Evolutionary conservation across 1,284 basidiomycete genomes (phyloP), one percentile per base, ranked within the genome.

Genomic region (Malassezia sympodialis): DNA sequence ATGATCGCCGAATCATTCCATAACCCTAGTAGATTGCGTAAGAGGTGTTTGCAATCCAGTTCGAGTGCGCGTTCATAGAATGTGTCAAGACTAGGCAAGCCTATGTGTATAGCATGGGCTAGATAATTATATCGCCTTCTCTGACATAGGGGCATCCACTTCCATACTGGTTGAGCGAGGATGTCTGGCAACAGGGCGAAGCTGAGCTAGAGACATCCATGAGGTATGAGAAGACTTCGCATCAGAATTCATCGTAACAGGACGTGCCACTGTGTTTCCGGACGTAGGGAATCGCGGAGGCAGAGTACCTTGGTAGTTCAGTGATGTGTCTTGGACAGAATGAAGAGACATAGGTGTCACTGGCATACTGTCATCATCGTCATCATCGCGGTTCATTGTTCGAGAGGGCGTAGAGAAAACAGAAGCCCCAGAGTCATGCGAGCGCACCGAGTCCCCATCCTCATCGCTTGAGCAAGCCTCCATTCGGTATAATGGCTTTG

Each of bases 301-400:
- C 15, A 49, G 23, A 3, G 27, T 28, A 8, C 27, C 27, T 27
- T 28, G 41, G 19, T 43, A 27, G 24, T 17, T 28, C 8, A 43
- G 19, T 15, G 48, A 41, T 8, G 39, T 34, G 49, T 70, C 71
- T 51, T 66, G 66, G n/a, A 66, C 49, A 21, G 67, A 67, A 55
- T 69, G 65, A 30, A 73, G 60, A 26, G 69, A 70, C 19, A 72
- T 53, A 19, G 72, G 72, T 7, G 72, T 74, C 37, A 74, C 65
- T 5, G 72, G 72, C 63, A 74, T 66, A 32, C 71, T 69, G 49
- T 66, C 63, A 31, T 72, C 69, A 24, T 49, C 46, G 34, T 71
- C 68, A 31, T 71, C 69, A 43, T 72, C 69, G 19, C 67, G 65
- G 41, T 61, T 64, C 58, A 65, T 69, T 40, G 62, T 68, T n/a